These are phyloP conservation scores for Colletotrichum simmondsii DNA, from an alignment of 2,329 filamentous ascomycete genomes.

Conservation along the genomic window DNA sequence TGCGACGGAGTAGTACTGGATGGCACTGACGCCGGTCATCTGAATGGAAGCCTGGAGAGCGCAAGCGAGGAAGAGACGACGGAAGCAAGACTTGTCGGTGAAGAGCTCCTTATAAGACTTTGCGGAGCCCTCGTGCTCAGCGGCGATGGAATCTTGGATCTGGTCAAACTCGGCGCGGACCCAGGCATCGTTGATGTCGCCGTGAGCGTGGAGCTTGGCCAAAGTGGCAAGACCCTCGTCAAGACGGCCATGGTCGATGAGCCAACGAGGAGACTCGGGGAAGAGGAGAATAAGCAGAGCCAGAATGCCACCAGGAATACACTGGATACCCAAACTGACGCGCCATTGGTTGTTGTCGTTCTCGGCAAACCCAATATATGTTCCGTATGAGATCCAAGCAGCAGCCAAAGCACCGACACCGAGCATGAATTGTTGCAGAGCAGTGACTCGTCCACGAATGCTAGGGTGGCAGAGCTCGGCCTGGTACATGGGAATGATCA, in stretches of 20 bases:
- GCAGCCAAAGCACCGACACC: constrained; percentile 80
- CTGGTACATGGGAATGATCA: constrained; percentile 73
- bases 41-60: constrained; percentile 47
- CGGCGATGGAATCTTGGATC: constrained; percentile 73
- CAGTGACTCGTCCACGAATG: constrained; percentile 80
- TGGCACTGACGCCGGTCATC: constrained; percentile 56
- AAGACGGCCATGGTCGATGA: constrained; percentile 76
- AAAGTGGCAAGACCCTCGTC: constrained; percentile 75
- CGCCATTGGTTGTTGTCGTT: constrained; percentile 48
- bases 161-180: constrained; percentile 78
- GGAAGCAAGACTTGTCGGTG: constrained; percentile 70
- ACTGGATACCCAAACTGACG: constrained; percentile 72
- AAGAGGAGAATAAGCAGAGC: constrained; percentile 75
- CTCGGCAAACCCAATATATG: constrained; percentile 42
- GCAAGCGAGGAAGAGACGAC: constrained; percentile 76
- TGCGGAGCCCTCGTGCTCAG: constrained; percentile 75
- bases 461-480: constrained; percentile 82
- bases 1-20: constrained; percentile 78
- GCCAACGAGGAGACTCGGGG: constrained; percentile 79
- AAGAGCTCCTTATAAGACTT: constrained; percentile 79
- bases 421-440: constrained; percentile 85
- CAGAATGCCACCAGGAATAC: constrained; percentile 73
- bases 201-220: constrained; percentile 76
- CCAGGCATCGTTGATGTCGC: constrained; percentile 73
- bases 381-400: constrained; percentile 76